phyloP scores from a whole-genome alignment of 495 filamentous ascomycete genomes.

The Neurospora sp. region DNA sequence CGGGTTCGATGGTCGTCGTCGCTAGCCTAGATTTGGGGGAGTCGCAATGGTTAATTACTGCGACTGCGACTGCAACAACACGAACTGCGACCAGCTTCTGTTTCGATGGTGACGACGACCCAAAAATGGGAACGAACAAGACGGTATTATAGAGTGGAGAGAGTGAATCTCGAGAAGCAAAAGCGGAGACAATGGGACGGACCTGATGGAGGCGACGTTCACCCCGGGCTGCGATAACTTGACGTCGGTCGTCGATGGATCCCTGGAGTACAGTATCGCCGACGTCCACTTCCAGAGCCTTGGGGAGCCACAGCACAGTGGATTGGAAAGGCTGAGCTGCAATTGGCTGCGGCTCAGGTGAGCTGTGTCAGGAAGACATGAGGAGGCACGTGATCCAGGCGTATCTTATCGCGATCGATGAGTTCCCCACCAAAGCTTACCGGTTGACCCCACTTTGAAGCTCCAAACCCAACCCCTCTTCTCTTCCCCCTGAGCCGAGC shows the following conservation, averaged over 20 bases:
- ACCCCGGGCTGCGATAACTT: constrained; percentile 22
- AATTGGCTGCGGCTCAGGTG: not conserved
- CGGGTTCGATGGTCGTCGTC: not conserved
- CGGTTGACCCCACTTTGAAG: not conserved
- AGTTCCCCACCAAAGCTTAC: not conserved
- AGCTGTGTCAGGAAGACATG: not conserved
- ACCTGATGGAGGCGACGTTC: constrained; percentile 7
- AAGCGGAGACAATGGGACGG: constrained; percentile 4
- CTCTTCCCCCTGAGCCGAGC: not conserved
- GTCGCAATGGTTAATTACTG: not conserved
- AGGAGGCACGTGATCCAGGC: not conserved
- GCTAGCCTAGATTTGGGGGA: not conserved
- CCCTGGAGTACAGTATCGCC: not conserved
- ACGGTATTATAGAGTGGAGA: not conserved
- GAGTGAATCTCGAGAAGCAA: not conserved
- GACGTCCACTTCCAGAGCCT: not conserved
- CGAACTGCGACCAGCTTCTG: not conserved
- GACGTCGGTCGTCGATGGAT: constrained; percentile 19
- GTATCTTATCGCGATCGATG: no score
- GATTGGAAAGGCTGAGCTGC: not conserved
- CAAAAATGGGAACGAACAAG: not conserved
- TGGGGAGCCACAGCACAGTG: not conserved
- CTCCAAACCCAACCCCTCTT: not conserved
- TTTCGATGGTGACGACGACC: not conserved
- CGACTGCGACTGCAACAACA: not conserved